Conservation (phyloP, 2,329 filamentous ascomycete species). For the Cercospora citrullina region DNA sequence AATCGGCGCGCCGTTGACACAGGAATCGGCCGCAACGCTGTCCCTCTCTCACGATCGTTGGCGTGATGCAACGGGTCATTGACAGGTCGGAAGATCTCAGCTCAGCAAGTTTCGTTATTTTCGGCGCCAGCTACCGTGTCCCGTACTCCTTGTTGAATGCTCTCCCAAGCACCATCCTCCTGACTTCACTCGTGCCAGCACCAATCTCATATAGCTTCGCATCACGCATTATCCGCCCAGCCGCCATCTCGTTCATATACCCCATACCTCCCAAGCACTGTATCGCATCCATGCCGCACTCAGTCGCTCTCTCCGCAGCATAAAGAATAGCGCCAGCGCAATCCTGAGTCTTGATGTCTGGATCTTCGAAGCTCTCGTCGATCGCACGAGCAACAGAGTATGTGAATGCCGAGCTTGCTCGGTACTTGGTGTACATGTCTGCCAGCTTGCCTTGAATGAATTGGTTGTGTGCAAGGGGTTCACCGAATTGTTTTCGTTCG, state of each 20-base stretch:
- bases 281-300: constrained; percentile 82
- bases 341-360: constrained; percentile 75
- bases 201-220: constrained; percentile 92
- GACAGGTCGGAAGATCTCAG: no score
- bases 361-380: constrained; percentile 58
- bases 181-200: constrained; percentile 90
- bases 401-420: constrained; percentile 81
- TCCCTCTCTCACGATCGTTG: no score
- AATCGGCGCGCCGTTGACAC: no score
- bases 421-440: constrained; percentile 95
- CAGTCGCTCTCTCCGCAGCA: constrained; percentile 85
- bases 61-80: no score
- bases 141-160: constrained; percentile 83
- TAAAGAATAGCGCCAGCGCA: constrained; percentile 94
- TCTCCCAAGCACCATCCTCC: constrained; percentile 90
- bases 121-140: neutral
- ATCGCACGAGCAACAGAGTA: constrained; percentile 77
- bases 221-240: constrained; percentile 77
- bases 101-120: neutral
- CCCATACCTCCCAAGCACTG: constrained; percentile 94
- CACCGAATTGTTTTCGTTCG: constrained; percentile 82
- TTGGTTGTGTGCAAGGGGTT: constrained; percentile 87
- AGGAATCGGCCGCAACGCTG: no score
- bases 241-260: constrained; percentile 92
- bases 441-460: constrained; percentile 89